Conservation (phyloP, 192 early-diverging fungal genomes). For the Entomortierella chlamydospora region DNA sequence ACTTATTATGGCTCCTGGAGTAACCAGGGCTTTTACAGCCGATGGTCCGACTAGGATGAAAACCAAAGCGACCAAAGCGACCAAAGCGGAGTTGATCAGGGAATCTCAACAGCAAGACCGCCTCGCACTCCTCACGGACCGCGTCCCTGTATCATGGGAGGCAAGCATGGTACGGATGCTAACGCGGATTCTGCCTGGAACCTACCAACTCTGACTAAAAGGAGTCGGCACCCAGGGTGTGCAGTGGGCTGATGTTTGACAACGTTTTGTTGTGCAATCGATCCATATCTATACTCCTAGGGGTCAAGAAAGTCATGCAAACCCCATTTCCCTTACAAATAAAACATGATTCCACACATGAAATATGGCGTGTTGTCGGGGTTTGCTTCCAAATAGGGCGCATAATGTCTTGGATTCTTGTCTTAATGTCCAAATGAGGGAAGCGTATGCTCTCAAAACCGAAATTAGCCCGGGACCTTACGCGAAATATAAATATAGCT, state of each 20-base stretch:
- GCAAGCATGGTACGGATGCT: conserved; percentile 25
- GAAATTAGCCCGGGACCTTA: too few species aligned
- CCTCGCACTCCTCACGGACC: conserved; percentile 22
- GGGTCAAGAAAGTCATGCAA: neutral
- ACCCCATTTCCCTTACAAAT: too few species aligned
- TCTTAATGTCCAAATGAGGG: neutral
- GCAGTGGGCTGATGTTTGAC: conserved; percentile 43
- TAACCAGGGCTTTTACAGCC: neutral
- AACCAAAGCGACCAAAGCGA: too few species aligned
- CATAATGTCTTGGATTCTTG: neutral
- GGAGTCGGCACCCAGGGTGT: neutral
- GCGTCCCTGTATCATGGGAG: conserved; percentile 22
- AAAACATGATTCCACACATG: too few species aligned
- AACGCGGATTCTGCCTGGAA: conserved; percentile 24
- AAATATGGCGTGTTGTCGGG: neutral
- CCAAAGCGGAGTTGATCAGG: conserved; percentile 7
- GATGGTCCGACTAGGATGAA: neutral
- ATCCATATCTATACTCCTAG: conserved; percentile 31
- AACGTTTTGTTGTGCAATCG: conserved; percentile 39
- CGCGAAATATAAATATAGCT: too few species aligned
- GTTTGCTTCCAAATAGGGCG: neutral
- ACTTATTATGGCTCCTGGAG: conserved; percentile 5
- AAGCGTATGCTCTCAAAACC: neutral
- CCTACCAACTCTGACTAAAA: conserved; percentile 22
- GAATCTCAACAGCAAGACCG: neutral